These are phyloP conservation scores for Syzygium grande DNA, from an alignment of 345 rosid genomes.

Conservation along the genomic window DNA sequence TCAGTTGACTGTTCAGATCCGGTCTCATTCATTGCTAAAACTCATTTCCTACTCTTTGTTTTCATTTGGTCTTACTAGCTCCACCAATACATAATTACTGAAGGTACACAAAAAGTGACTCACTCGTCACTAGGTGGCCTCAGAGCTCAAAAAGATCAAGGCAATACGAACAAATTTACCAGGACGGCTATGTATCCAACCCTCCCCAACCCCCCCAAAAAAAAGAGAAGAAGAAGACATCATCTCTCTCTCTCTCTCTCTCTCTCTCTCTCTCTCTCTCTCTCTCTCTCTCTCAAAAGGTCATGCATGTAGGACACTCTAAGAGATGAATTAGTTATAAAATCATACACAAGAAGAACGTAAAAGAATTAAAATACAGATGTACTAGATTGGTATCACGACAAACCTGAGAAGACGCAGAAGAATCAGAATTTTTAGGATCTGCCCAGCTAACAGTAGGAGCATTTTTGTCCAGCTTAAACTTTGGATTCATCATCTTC, in stretches of 20 bases:
- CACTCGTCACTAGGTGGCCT: neutral
- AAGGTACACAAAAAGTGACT: neutral
- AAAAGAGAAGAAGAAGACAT: neutral
- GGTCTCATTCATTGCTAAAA: neutral
- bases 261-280: neutral
- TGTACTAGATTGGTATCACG: neutral
- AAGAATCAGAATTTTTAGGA: conserved; percentile 71
- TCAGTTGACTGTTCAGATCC: neutral
- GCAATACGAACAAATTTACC: neutral
- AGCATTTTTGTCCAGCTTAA: conserved; percentile 79
- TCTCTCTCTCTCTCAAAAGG: too few species aligned
- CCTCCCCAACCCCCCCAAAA: too few species aligned
- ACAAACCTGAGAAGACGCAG: conserved; percentile 67
- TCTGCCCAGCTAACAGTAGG: conserved; percentile 99
- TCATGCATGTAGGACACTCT: neutral
- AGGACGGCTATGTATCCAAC: neutral
- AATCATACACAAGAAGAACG: neutral
- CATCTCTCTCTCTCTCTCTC: neutral
- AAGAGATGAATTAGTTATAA: neutral
- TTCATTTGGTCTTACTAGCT: neutral
- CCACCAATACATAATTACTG: neutral
- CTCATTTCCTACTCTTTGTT: neutral
- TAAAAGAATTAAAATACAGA: neutral
- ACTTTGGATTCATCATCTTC: conserved; percentile 67
- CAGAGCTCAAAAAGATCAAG: neutral